Conservation (phyloP, 2,329 filamentous ascomycete genomes). For the Rhexocercosporidium sp. region DNA sequence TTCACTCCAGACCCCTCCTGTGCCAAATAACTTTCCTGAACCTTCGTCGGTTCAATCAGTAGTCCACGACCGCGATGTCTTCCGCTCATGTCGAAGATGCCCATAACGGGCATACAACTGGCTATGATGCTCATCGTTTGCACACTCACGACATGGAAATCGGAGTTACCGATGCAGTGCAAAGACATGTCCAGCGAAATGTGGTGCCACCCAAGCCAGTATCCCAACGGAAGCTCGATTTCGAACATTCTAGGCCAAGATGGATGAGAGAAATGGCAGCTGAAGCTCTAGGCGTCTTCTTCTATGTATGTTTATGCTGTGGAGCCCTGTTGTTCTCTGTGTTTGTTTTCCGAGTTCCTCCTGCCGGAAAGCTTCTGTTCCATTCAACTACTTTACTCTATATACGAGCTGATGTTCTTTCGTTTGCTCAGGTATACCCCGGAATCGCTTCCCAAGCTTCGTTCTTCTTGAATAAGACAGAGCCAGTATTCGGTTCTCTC, state of each 20-base stretch:
- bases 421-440: slow-evolving; percentile 41
- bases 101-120: slow-evolving; percentile 23
- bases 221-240: slow-evolving; percentile 58
- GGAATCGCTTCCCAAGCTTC: slow-evolving; percentile 58
- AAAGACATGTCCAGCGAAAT: slow-evolving; percentile 54
- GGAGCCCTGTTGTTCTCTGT: too few species aligned
- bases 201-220: slow-evolving; percentile 56
- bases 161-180: slow-evolving; percentile 58
- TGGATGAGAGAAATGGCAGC: slow-evolving; percentile 60
- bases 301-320: slow-evolving; percentile 50
- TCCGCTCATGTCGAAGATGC: slow-evolving; percentile 29
- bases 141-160: slow-evolving; percentile 49
- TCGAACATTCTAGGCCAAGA: slow-evolving; percentile 57
- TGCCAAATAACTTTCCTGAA: neutral
- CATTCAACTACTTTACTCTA: too few species aligned
- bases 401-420: slow-evolving; percentile 26
- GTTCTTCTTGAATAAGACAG: slow-evolving; percentile 53
- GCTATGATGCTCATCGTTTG: slow-evolving; percentile 33
- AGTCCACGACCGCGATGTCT: slow-evolving; percentile 16
- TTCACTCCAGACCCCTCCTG: neutral
- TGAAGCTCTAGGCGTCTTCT: slow-evolving; percentile 62
- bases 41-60: neutral
- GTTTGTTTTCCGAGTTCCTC: neutral
- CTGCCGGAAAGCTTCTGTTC: neutral
- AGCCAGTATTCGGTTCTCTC: slow-evolving; percentile 53